Percentiles rank a stretch among this genome's conserved stretches.
phyloP scores from a whole-genome alignment of 75 land plant species.

The Sequoiadendron giganteum region DNA sequence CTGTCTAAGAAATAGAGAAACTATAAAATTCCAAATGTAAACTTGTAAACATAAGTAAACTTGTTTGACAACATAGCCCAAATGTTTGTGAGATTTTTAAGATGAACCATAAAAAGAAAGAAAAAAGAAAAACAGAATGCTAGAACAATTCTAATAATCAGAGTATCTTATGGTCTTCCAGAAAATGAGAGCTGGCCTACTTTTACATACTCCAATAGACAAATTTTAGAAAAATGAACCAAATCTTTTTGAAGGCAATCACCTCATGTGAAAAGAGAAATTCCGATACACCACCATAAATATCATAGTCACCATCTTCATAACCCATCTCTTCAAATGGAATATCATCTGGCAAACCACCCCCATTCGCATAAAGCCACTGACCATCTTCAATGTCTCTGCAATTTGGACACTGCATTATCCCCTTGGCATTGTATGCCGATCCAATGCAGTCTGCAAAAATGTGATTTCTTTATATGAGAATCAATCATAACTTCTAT shows the following conservation, averaged over 20 bases:
- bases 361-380: slow-evolving; percentile 31
- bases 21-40: neutral
- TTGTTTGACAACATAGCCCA: neutral
- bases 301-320: slow-evolving; percentile 16
- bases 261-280: slow-evolving; percentile 2
- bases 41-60: neutral
- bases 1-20: neutral
- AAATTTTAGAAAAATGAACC: neutral
- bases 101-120: neutral
- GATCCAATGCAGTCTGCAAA: slow-evolving; percentile 34
- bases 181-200: no score
- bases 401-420: slow-evolving; percentile 38
- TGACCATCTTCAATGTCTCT: slow-evolving; percentile 31
- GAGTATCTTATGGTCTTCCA: neutral
- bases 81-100: neutral
- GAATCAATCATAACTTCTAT: neutral
- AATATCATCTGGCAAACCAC: slow-evolving; percentile 22
- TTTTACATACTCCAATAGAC: neutral
- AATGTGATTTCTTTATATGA: neutral
- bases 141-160: neutral
- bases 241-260: neutral
- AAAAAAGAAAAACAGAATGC: neutral
- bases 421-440: slow-evolving; percentile 33
- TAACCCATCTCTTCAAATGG: slow-evolving; percentile 17
- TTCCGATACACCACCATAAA: slow-evolving; percentile 21